Percentiles rank a stretch among this genome's conserved stretches.
Conservation (phyloP, 768 basidiomycete genomes). For the Hydnomerulius pinastri region DNA sequence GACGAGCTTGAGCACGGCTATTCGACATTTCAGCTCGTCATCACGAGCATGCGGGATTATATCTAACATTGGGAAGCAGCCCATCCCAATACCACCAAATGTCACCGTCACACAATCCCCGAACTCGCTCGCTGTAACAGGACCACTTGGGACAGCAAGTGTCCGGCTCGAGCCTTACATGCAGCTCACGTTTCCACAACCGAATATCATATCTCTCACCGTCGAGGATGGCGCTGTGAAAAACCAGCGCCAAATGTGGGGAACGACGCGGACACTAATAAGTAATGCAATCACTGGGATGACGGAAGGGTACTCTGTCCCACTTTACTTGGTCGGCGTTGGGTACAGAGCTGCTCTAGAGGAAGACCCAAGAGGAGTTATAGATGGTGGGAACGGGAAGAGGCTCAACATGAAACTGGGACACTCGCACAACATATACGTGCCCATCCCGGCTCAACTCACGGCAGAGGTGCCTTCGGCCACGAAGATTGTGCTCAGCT, state of each 20-base stretch:
- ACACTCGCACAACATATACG: slow-evolving; percentile 83
- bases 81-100: slow-evolving; percentile 55
- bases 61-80: slow-evolving; percentile 63
- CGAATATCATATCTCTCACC: slow-evolving; percentile 36
- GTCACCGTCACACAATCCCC: slow-evolving; percentile 40
- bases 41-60: slow-evolving; percentile 46
- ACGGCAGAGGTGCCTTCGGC: slow-evolving; percentile 77
- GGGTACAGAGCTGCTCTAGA: slow-evolving; percentile 91
- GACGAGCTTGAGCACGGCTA: slow-evolving; percentile 16
- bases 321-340: slow-evolving; percentile 90
- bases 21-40: slow-evolving; percentile 52
- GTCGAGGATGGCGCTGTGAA: slow-evolving; percentile 67
- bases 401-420: slow-evolving; percentile 91
- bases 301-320: slow-evolving; percentile 81
- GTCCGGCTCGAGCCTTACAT: slow-evolving; percentile 53
- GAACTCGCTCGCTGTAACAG: slow-evolving; percentile 52
- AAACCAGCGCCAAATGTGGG: slow-evolving; percentile 90
- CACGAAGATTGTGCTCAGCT: slow-evolving; percentile 80
- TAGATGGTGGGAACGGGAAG: slow-evolving; percentile 59
- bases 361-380: slow-evolving; percentile 65
- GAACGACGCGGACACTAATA: slow-evolving; percentile 89
- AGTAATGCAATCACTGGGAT: slow-evolving; percentile 89
- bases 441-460: slow-evolving; percentile 82
- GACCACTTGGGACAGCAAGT: slow-evolving; percentile 53
- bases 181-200: slow-evolving; percentile 36